Base-by-base conservation (phyloP, 1,284 basidiomycete species). In the Ceratobasidium theobromae region DNA sequence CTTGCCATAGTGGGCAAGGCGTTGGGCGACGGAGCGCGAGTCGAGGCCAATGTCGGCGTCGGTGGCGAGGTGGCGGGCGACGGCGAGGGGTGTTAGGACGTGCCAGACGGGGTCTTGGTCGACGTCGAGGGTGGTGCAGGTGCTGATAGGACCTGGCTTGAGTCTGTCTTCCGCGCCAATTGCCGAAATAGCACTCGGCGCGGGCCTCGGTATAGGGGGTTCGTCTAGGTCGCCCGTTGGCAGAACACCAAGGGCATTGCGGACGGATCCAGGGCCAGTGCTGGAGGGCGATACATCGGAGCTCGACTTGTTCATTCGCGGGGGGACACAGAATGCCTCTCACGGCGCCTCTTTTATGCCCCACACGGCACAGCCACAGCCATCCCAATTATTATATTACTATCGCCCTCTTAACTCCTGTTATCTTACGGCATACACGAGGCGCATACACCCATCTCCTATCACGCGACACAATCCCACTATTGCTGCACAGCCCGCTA, bases 201-300 rank as follows among this genome's bases (percentile, higher is more conserved):
- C 49, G 38, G 49, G 62, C 62, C 52, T 53, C 62, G 62, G 62
- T 65, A 65, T 65, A 53, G 62, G 62, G 25, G 62, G 62, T 33
- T 65, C 62, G 16, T 65, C 62, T 33, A 53, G 51, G n/a, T 48
- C 41, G 33, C 45, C 43, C 6, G 62, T 49, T 53, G 49, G 62
- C 33, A 54, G 52, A 46, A 65, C 53, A 32, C 40, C 38, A 23
- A 53, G 52, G 40, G 51, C 35, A 33, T 32, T 25, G 27, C 45
- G 46, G 58, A 48, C 30, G 38, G 45, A 28, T 33, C 45, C 45
- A 46, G 45, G 33, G 46, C 30, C n/a, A 27, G 30, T 62, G 33
- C 58, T 62, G 58, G 58, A 35, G 48, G 46, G 43, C 43, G 45
- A 27, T 32, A 33, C 58, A 62, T 62, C 33, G 30, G 45, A 51